Evolutionary conservation across 805 yeast genomes (phyloP).

Genomic region (Wickerhamiella azyma): DNA sequence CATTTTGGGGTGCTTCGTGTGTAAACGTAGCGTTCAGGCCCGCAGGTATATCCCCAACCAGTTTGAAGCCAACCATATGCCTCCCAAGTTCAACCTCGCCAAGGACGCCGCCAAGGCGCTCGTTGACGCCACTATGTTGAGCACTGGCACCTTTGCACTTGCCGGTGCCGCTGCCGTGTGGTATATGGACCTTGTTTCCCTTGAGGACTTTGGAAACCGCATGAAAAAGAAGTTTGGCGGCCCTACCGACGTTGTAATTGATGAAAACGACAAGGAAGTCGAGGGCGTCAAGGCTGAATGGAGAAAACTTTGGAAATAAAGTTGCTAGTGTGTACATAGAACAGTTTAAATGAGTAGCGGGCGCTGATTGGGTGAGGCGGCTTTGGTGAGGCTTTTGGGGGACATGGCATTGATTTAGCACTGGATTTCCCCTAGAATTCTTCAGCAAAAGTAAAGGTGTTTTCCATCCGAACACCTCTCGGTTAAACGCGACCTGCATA

Average conservation of each 20-base stretch:
- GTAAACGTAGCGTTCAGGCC: slow-evolving; percentile 57
- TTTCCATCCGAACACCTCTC: no score
- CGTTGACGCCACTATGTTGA: slow-evolving; percentile 62
- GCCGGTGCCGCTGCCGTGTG: slow-evolving; percentile 62
- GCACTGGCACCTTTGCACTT: slow-evolving; percentile 62
- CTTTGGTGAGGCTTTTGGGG: no score
- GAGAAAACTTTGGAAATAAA: neutral
- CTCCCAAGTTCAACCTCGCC: slow-evolving; percentile 69
- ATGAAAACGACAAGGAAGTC: slow-evolving; percentile 11
- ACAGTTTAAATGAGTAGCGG: neutral
- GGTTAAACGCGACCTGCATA: no score
- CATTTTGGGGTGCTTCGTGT: slow-evolving; percentile 55
- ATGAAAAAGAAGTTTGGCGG: slow-evolving; percentile 60
- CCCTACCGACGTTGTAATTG: slow-evolving; percentile 23
- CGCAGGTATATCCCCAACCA: slow-evolving; percentile 62
- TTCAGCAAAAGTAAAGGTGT: no score
- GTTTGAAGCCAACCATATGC: slow-evolving; percentile 75
- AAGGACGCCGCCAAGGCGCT: slow-evolving; percentile 80
- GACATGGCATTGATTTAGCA: no score
- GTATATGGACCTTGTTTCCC: slow-evolving; percentile 57
- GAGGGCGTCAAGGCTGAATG: slow-evolving; percentile 3
- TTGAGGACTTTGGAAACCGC: slow-evolving; percentile 57
- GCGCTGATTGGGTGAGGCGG: no score
- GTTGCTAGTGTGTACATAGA: neutral
- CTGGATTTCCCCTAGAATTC: no score